A percentile compares a stretch with the other conserved stretches of the same genome.
Conservation (phyloP, 768 basidiomycete species). For the Leccinum ochraceum region DNA sequence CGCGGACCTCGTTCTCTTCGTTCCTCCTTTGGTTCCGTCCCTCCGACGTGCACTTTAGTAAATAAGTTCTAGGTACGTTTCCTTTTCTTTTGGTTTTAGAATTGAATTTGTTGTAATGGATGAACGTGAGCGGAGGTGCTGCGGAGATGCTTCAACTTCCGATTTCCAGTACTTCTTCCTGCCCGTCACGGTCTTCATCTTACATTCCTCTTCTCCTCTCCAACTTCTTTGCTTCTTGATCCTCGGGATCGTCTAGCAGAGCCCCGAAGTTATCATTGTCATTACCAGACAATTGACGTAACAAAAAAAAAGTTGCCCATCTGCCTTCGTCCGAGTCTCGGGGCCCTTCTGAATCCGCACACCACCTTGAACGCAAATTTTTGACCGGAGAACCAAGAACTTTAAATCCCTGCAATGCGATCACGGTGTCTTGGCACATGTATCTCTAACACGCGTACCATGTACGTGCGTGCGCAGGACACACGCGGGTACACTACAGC, state of each 20-base stretch:
- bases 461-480: background rate
- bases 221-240: background rate
- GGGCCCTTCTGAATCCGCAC: background rate
- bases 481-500: background rate
- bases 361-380: background rate
- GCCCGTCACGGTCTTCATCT: background rate
- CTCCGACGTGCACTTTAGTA: conserved; percentile 3
- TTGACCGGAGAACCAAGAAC: background rate
- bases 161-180: background rate
- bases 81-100: conserved; percentile 1
- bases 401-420: background rate
- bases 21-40: background rate
- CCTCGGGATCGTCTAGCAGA: background rate
- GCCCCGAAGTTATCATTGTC: background rate
- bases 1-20: conserved; percentile 4
- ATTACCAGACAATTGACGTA: background rate
- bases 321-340: background rate
- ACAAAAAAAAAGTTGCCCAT: background rate
- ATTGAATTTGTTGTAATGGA: conserved; percentile 13
- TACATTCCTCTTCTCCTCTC: background rate
- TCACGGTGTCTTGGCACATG: background rate
- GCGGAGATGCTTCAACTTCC: background rate
- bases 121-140: conserved; percentile 12
- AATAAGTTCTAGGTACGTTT: conserved; percentile 12
- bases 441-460: background rate